Base-by-base conservation (phyloP, 2,329 filamentous ascomycete genomes). In the Cladosporium sphaerospermum region DNA sequence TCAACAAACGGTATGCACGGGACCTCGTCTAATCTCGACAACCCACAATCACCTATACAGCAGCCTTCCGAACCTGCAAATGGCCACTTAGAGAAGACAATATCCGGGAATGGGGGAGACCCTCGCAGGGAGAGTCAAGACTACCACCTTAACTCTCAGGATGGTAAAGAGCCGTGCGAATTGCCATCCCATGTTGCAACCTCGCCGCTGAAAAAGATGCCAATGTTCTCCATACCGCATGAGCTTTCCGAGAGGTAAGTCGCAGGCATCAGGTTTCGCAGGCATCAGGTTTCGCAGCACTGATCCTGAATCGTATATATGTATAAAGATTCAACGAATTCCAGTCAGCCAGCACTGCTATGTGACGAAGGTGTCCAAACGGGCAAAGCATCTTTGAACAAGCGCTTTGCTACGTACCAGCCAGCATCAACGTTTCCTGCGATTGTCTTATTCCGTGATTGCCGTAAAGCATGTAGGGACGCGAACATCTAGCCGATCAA, bases 171-270 rank as follows among this genome's bases (percentile, higher is more conserved):
- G 23, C 57, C 61, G 14, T 63, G 56, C 41, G 61, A 62, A 18
- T 39, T 64, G 14, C 62, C 62, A 3, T 54, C 60, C 19, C 61
- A 64, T 51, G 37, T 65, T 18, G 47, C 56, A 2, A 56, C 60
- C 34, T 61, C 57, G 4, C 55, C 56, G 2, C 56, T 68, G 6
- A 67, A 64, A 40, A 71, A 67, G 44, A 45, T 72, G n/a, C 67
- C 71, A 3, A 74, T 76, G 70, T 74, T 75, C 57, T 53, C 62
- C 5, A 47, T 74, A n/a, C 69, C 72, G 2, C 63, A 67, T 47
- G 68, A 73, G 36, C 73, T 2, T 61, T 74, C 4, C 60, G 61
- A 14, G 73, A 76, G 60, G 59, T 71, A 41, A 18, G 16, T 11
- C 9, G 11, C 4, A 14, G 34, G 10, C 34, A 37, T 11, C 11